Conservation (phyloP, 176 grass and related monocot species). For the Pontederia crassipes region DNA sequence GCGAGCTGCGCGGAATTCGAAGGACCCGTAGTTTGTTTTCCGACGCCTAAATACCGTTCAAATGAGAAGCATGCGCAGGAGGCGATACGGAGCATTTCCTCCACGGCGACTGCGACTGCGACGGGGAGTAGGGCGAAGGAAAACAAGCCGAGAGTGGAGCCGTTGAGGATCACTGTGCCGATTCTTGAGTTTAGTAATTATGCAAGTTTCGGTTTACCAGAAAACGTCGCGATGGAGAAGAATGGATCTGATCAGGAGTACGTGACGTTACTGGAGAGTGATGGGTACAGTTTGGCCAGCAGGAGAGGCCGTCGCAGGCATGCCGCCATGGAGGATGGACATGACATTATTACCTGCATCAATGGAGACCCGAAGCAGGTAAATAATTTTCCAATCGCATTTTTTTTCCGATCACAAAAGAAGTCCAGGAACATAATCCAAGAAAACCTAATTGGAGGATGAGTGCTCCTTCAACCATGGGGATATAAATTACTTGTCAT, state of each 20-base stretch:
- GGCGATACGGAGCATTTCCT: neutral
- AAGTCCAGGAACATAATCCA: too few relatives aligned
- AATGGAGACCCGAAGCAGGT: conserved; percentile 44
- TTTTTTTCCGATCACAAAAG: too few relatives aligned
- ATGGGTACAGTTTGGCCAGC: conserved; percentile 46
- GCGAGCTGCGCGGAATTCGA: too few relatives aligned
- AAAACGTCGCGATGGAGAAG: conserved; percentile 1
- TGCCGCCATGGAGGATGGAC: conserved; percentile 61
- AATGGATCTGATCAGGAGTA: neutral
- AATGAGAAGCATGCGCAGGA: too few relatives aligned
- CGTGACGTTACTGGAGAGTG: conserved; percentile 15
- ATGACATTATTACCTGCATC: conserved; percentile 23
- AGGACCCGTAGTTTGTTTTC: too few relatives aligned
- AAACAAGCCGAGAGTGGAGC: conserved; percentile 44
- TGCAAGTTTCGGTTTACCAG: neutral
- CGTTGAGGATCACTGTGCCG: conserved; percentile 47
- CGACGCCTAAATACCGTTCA: too few relatives aligned
- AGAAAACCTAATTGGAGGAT: too few relatives aligned
- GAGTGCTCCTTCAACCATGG: too few relatives aligned
- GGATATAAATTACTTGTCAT: too few relatives aligned
- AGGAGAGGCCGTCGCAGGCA: conserved; percentile 41
- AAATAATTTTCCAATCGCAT: too few relatives aligned
- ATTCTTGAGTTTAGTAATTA: neutral
- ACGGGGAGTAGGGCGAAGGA: neutral
- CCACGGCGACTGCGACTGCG: neutral